Evolutionary conservation across 495 filamentous ascomycete genomes (phyloP).

Genomic region (Entonaema liquescens): DNA sequence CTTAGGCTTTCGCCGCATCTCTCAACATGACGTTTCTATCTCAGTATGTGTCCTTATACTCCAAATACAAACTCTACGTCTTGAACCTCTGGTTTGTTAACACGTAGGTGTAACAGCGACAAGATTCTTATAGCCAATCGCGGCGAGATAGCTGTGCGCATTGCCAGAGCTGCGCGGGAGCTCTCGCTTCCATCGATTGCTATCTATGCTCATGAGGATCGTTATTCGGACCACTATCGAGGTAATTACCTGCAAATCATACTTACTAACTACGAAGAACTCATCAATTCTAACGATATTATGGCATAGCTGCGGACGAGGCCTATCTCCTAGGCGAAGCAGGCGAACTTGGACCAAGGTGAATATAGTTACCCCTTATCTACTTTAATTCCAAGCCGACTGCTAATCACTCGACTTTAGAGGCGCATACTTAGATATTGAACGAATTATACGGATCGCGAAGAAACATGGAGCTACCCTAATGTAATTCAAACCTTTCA

Average conservation of each 20-base stretch:
- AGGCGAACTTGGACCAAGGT: not conserved
- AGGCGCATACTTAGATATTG: not conserved
- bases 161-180: not conserved
- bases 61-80: not conserved
- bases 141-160: not conserved
- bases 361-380: not conserved
- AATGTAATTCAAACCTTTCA: not conserved
- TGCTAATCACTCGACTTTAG: not conserved
- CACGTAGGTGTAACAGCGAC: not conserved
- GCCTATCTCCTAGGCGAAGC: not conserved
- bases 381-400: not conserved
- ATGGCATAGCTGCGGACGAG: not conserved
- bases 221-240: not conserved
- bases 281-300: not conserved
- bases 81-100: not conserved
- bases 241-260: not conserved
- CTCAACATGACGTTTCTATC: not conserved
- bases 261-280: not conserved
- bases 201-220: not conserved
- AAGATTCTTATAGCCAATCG: not conserved
- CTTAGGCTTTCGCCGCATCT: not conserved
- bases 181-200: not conserved
- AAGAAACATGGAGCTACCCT: not conserved
- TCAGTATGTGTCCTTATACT: not conserved
- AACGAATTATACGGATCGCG: not conserved